Percentiles rank a stretch among this genome's conserved stretches.
Evolutionary conservation across 768 basidiomycete species (phyloP).

Genomic region (Trametes elegans): DNA sequence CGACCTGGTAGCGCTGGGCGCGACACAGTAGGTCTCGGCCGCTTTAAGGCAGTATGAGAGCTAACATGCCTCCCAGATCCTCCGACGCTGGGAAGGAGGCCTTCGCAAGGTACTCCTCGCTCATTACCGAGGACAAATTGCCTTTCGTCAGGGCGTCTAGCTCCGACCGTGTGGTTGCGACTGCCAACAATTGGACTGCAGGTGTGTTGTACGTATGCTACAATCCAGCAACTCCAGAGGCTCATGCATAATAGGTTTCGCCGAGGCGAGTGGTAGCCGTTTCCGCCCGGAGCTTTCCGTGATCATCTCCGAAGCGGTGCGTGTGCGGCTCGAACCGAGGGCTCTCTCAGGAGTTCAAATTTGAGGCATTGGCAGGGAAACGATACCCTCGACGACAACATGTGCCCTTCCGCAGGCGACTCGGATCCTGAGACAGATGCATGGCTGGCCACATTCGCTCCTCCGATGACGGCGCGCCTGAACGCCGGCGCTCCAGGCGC

Average conservation of each 20-base stretch:
- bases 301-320: conserved; percentile 55
- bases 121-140: conserved; percentile 41
- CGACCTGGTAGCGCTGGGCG: conserved; percentile 66
- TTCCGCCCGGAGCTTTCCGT: conserved; percentile 52
- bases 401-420: conserved; percentile 57
- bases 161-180: conserved; percentile 57
- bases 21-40: conserved; percentile 48
- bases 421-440: conserved; percentile 37
- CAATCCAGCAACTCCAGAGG: neutral
- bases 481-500: conserved; percentile 62
- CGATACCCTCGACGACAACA: conserved; percentile 61
- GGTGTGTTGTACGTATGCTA: conserved; percentile 37
- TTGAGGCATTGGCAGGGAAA: conserved; percentile 40
- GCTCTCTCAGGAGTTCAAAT: no score
- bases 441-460: conserved; percentile 59
- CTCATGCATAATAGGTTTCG: conserved; percentile 52
- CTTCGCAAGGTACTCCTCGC: conserved; percentile 50
- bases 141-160: conserved; percentile 57
- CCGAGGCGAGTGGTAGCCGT: conserved; percentile 44
- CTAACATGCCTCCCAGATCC: conserved; percentile 34
- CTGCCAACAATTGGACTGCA: conserved; percentile 67
- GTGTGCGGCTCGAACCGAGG: conserved; percentile 24
- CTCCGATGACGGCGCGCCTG: conserved; percentile 56
- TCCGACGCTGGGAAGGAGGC: conserved; percentile 49
- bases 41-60: neutral